A percentile compares a stretch with the other conserved stretches of the same genome.
Evolutionary conservation across 495 filamentous ascomycete genomes (phyloP).

Genomic region (Darksidea phi): DNA sequence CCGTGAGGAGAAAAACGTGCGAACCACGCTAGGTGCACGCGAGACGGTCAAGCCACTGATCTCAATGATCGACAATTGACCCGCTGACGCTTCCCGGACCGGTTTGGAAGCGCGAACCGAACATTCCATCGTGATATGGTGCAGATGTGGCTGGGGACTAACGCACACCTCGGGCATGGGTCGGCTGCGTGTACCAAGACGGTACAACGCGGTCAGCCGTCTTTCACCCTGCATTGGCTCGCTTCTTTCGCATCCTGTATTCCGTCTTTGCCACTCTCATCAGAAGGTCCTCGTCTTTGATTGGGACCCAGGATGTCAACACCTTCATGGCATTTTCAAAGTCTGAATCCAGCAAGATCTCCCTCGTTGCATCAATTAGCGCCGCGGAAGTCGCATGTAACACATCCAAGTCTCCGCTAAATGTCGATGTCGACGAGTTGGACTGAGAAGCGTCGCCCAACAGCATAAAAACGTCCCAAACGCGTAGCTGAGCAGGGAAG

Average conservation of each 20-base stretch:
- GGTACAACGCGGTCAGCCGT: neutral
- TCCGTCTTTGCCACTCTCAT: constrained; percentile 93
- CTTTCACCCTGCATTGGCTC: constrained; percentile 25
- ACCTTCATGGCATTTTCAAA: constrained; percentile 99
- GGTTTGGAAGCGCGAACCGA: constrained; percentile 25
- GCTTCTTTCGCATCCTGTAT: constrained; percentile 68
- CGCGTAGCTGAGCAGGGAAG: constrained; percentile 92
- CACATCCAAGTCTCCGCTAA: constrained; percentile 70
- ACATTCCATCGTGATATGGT: constrained; percentile 17
- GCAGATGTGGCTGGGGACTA: constrained; percentile 12
- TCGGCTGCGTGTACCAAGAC: neutral
- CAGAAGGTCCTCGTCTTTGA: constrained; percentile 90
- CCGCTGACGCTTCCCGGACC: constrained; percentile 20
- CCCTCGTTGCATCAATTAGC: constrained; percentile 86
- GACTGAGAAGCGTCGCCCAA: constrained; percentile 65
- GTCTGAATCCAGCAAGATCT: constrained; percentile 88
- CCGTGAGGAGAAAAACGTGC: constrained; percentile 24
- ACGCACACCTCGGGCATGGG: neutral
- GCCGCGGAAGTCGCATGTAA: constrained; percentile 89
- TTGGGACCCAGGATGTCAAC: constrained; percentile 90
- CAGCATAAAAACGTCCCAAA: constrained; percentile 99
- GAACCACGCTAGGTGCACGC: constrained; percentile 29
- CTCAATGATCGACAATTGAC: constrained; percentile 20
- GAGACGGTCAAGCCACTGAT: constrained; percentile 36
- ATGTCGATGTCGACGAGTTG: constrained; percentile 32